Conservation (phyloP, 768 basidiomycete genomes). For the Steccherinum ochraceum region DNA sequence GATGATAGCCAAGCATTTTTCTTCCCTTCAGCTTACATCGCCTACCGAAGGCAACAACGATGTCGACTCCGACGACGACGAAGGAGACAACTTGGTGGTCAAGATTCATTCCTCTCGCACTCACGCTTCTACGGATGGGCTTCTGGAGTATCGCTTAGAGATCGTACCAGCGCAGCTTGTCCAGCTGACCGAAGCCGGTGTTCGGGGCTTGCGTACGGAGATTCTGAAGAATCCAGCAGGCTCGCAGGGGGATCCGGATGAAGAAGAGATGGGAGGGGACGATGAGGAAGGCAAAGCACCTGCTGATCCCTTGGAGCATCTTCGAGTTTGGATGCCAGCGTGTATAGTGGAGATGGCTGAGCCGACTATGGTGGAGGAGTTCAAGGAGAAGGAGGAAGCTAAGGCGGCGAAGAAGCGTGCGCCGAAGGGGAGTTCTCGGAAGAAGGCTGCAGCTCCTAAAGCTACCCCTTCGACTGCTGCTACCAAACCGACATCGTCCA, state of each 20-base stretch:
- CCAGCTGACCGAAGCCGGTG: slow-evolving; percentile 54
- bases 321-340: slow-evolving; percentile 80
- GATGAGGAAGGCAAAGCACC: slow-evolving; percentile 36
- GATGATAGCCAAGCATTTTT: slow-evolving; percentile 52
- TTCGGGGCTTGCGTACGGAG: slow-evolving; percentile 51
- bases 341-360: slow-evolving; percentile 66
- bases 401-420: slow-evolving; percentile 37
- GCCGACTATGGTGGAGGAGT: slow-evolving; percentile 57
- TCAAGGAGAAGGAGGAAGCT: slow-evolving; percentile 51
- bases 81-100: slow-evolving; percentile 43
- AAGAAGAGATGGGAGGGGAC: slow-evolving; percentile 46
- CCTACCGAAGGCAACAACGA: slow-evolving; percentile 3
- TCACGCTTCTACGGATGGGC: slow-evolving; percentile 65
- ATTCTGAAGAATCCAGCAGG: slow-evolving; percentile 19
- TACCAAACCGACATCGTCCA: too few relatives aligned
- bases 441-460: slow-evolving; percentile 9
- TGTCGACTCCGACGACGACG: slow-evolving; percentile 20
- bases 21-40: slow-evolving; percentile 33
- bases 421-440: not conserved
- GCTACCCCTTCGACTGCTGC: not conserved
- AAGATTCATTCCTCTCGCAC: slow-evolving; percentile 60
- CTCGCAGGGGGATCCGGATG: slow-evolving; percentile 34
- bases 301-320: slow-evolving; percentile 46
- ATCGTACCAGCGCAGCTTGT: slow-evolving; percentile 65
- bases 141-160: slow-evolving; percentile 77